Base-by-base conservation (phyloP, 108 stramenopile genomes). In the Epipyxis sp. region DNA sequence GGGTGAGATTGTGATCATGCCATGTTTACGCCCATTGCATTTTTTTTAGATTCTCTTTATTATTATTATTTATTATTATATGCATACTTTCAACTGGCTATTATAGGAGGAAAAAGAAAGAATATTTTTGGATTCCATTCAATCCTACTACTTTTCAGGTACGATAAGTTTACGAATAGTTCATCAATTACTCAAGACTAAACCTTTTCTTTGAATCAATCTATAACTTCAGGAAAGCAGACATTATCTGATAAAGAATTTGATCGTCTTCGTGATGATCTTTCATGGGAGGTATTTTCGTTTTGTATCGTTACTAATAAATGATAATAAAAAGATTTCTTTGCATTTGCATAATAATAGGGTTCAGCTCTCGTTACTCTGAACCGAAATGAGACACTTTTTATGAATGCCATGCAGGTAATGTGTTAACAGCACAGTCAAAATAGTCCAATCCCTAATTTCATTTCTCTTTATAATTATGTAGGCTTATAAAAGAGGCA, bases 41-140 rank as follows among this genome's bases (percentile, higher is more conserved):
- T n/a, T n/a, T n/a, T n/a, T n/a, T n/a, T n/a, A n/a, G n/a, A n/a
- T n/a, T n/a, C n/a, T n/a, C n/a, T n/a, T n/a, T n/a, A n/a, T n/a
- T n/a, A n/a, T n/a, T n/a, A n/a, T n/a, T n/a, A n/a, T n/a, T n/a
- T n/a, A n/a, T n/a, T n/a, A n/a, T n/a, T n/a, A n/a, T n/a, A n/a
- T n/a, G n/a, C n/a, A n/a, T n/a, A n/a, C n/a, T n/a, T n/a, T n/a
- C n/a, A 50, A 50, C 20, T 6, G 46, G 6, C 20, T 6, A 50
- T 6, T 50, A 50, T 20, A 50, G 61, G 81, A 77, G 27, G 82
- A 82, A 35, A 82, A 96, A 88, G 95, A 96, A 81, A 87, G 94
- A 69, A 94, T 96, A 79, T 96, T 94, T 85, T 82, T 94, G 35
- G 95, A 96, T 83, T 85, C 95, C 2, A 87, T 96, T 83, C 95